Percentiles rank a stretch among this genome's conserved stretches.
These are phyloP conservation scores for Lyophyllum shimeji DNA, from an alignment of 768 basidiomycete genomes.

Conservation along the genomic window DNA sequence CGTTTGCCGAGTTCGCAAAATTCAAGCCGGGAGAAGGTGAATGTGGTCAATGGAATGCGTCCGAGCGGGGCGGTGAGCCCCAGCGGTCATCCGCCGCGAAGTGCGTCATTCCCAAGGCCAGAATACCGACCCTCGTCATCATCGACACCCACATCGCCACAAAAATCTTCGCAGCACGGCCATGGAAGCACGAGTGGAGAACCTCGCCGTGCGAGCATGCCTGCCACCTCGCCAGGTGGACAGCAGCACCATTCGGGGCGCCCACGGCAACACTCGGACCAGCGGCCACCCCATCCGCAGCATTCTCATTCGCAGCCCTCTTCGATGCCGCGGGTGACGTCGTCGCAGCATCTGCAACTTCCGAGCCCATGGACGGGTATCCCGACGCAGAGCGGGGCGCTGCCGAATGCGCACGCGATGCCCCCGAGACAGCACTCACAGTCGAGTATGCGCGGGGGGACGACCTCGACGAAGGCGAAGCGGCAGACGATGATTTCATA, in stretches of 20 bases:
- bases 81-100: conserved; percentile 19
- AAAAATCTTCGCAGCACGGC: conserved; percentile 19
- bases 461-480: conserved; percentile 13
- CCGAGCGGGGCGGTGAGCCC: conserved; percentile 1
- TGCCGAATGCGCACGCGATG: conserved; percentile 20
- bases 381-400: conserved; percentile 31
- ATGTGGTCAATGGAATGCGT: conserved; percentile 17
- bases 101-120: conserved; percentile 21
- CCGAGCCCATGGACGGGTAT: conserved; percentile 45
- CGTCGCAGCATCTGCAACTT: conserved; percentile 25
- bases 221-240: conserved; percentile 11
- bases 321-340: conserved; percentile 20
- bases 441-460: conserved; percentile 8
- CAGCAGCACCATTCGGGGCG: conserved; percentile 5
- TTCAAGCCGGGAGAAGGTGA: conserved; percentile 24
- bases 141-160: conserved; percentile 17
- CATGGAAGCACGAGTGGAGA: conserved; percentile 2
- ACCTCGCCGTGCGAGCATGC: conserved; percentile 25
- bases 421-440: conserved; percentile 1
- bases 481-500: conserved; percentile 14
- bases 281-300: conserved; percentile 17
- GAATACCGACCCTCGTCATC: conserved; percentile 19
- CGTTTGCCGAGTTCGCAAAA: conserved; percentile 34
- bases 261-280: conserved; percentile 12
- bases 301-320: conserved; percentile 27